Base-by-base conservation (phyloP, 805 yeast species). In the Saccharomycopsis sp. region DNA sequence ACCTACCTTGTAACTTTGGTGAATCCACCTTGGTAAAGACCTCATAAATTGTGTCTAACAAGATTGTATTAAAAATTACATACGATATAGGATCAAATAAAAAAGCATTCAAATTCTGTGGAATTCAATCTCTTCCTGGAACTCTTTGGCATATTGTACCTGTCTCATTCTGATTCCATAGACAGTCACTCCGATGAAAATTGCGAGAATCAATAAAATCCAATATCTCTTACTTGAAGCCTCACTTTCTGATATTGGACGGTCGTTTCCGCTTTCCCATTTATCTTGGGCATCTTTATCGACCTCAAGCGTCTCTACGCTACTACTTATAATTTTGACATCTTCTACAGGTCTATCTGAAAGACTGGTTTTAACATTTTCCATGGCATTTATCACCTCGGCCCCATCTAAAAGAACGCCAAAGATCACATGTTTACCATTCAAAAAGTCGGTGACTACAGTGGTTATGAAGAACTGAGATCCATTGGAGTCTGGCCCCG, bases 351-450 rank as follows among this genome's bases (percentile, higher is more conserved):
- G 88, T 58, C 68, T 73, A 61, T 77, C 76, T 7, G 60, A 41
- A 0, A 58, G 58, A 53, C 70, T 70, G 2, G 85, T 80, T 62
- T 81, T 73, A 55, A 81, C 81, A 55, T 74, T 73, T 69, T 87
- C 91, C 62, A 89, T 76, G 63, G 76, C 69, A 47, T 80, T 79
- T 50, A 89, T 77, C 3, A 86, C 78, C 22, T 85, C 86, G 59
- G 80, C 72, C 3, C 94, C 94, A 44, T 82, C 84, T 14, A 80
- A 67, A 53, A 88, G 84, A 72, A 87, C 90, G 53, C 94, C 96
- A 68, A 88, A 87, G 1, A 85, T 92, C 64, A 87, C 93, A 71
- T 86, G 86, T 5, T 72, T 70, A 22, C 83, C 84, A 70, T 86
- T 81, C 64, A 85, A 75, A 77, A 80, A 78, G 2, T 69, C 64